A percentile compares a stretch with the other conserved stretches of the same genome.
These are phyloP conservation scores for Trichoderma orchidacearum DNA, from an alignment of 495 filamentous ascomycete genomes.

Conservation along the genomic window DNA sequence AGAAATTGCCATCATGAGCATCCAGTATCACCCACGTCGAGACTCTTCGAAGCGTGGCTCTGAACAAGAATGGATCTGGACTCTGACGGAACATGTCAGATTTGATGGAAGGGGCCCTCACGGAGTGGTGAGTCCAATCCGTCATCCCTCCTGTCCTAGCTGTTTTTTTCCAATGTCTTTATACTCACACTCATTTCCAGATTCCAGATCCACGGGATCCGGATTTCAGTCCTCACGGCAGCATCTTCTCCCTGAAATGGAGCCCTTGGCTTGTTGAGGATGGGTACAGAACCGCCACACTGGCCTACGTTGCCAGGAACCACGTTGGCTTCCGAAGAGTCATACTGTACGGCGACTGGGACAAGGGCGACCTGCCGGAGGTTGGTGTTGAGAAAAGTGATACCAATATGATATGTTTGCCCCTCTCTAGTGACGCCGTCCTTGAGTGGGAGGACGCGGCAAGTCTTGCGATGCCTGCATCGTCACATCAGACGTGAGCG, in stretches of 20 bases:
- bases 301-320: conserved; percentile 26
- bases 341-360: conserved; percentile 13
- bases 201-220: conserved; percentile 15
- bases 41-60: neutral
- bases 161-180: neutral
- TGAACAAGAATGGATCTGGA: conserved; percentile 15
- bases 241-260: conserved; percentile 29
- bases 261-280: conserved; percentile 24
- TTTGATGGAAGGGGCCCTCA: conserved; percentile 31
- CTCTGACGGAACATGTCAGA: conserved; percentile 24
- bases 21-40: conserved; percentile 15
- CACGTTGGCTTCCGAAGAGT: conserved; percentile 32
- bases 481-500: neutral
- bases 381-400: conserved; percentile 17
- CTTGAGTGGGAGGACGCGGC: conserved; percentile 32
- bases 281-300: conserved; percentile 14
- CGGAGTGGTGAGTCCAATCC: neutral
- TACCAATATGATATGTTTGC: conserved; percentile 22
- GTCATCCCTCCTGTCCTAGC: conserved; percentile 14
- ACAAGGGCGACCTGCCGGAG: conserved; percentile 8
- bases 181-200: conserved; percentile 6
- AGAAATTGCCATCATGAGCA: conserved; percentile 27
- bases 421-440: conserved; percentile 28
- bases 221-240: conserved; percentile 23
- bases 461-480: conserved; percentile 2